A percentile compares a stretch with the other conserved stretches of the same genome.
Evolutionary conservation across 345 rosid genomes (phyloP).

Genomic region (Draba incana): DNA sequence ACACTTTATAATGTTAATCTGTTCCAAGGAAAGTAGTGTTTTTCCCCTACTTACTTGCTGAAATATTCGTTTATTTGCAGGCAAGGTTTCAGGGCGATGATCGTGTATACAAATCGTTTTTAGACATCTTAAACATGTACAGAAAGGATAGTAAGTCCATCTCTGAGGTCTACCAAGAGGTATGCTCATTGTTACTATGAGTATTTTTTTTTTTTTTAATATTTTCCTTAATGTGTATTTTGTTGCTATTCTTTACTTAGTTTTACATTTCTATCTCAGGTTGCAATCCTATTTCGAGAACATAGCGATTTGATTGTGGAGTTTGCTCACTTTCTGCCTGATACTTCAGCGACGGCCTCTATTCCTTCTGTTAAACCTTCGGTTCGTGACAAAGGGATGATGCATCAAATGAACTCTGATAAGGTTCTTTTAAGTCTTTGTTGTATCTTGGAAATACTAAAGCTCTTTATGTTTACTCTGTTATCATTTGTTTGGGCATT

Average conservation of each 20-base stretch:
- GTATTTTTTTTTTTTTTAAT: too few species aligned
- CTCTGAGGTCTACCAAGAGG: constrained; percentile 84
- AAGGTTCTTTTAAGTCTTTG: constrained; percentile 52
- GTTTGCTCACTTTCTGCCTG: constrained; percentile 85
- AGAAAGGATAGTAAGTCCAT: constrained; percentile 87
- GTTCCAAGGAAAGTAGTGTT: not conserved
- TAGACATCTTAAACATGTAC: constrained; percentile 87
- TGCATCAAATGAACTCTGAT: constrained; percentile 37
- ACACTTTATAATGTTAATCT: not conserved
- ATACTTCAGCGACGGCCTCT: constrained; percentile 59
- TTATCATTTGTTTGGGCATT: constrained; percentile 40
- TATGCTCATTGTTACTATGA: constrained; percentile 36
- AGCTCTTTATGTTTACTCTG: not conserved
- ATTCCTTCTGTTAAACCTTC: constrained; percentile 35
- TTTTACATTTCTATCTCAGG: constrained; percentile 48
- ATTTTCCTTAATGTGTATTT: not conserved
- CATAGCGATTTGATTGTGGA: constrained; percentile 78
- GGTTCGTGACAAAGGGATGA: constrained; percentile 53
- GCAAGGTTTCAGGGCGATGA: constrained; percentile 88
- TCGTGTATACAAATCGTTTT: constrained; percentile 84
- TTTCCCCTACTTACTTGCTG: constrained; percentile 1
- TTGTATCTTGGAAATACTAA: not conserved
- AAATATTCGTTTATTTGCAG: constrained; percentile 46
- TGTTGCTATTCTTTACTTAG: not conserved
- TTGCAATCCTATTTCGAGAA: constrained; percentile 68